Evolutionary conservation across 176 grass and related monocot species (phyloP).

Genomic region (Ampelocalamus luodianensis): DNA sequence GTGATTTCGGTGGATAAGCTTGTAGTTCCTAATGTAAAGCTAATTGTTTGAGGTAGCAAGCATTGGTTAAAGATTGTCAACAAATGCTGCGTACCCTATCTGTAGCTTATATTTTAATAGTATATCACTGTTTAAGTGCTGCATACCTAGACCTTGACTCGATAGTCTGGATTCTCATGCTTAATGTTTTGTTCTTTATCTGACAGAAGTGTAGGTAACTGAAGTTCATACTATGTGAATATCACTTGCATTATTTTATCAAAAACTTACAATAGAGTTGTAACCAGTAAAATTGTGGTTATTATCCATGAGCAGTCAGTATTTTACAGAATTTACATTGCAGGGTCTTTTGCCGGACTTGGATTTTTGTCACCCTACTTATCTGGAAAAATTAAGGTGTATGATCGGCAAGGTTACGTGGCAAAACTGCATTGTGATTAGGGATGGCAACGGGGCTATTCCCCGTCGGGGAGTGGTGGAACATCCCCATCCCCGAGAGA

Average conservation of each 20-base stretch:
- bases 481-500: too few species aligned
- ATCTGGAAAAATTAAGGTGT: conserved; percentile 75
- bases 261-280: not conserved
- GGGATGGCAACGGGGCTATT: too few species aligned
- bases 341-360: conserved; percentile 93
- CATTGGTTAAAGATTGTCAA: conserved; percentile 6
- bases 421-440: conserved; percentile 94
- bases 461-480: too few species aligned
- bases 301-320: not conserved
- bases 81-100: conserved; percentile 10
- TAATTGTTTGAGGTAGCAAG: not conserved
- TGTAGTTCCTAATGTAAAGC: conserved; percentile 10
- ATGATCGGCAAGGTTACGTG: conserved; percentile 67
- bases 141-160: conserved; percentile 15
- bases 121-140: not conserved
- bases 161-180: not conserved
- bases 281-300: not conserved
- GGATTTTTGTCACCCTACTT: conserved; percentile 79
- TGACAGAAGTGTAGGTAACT: not conserved
- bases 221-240: not conserved
- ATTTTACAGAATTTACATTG: conserved; percentile 26
- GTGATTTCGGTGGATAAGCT: conserved; percentile 27
- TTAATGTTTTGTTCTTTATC: conserved; percentile 9
- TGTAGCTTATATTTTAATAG: not conserved
- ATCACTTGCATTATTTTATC: not conserved